Conservation (phyloP, 179 eudicot genomes). For the Silene vulgaris region DNA sequence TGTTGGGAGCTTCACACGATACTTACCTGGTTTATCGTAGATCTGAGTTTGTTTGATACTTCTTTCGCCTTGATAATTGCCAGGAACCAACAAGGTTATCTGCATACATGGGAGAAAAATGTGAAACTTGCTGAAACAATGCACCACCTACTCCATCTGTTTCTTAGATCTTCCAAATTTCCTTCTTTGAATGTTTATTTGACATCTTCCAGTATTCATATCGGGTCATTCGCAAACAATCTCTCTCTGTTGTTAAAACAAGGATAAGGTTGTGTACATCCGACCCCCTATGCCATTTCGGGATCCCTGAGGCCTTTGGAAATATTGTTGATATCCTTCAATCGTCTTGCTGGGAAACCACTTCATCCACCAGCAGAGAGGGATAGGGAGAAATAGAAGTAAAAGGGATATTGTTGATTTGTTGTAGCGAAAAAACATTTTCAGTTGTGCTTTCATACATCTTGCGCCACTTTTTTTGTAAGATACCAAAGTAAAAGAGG, state of each 20-base stretch:
- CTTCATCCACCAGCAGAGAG: background rate
- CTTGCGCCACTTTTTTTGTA: background rate
- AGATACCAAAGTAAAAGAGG: background rate
- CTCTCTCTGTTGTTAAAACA: background rate
- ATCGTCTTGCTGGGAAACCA: background rate
- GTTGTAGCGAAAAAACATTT: background rate
- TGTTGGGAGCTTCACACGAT: constrained; percentile 80
- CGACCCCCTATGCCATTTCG: background rate
- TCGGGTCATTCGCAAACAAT: background rate
- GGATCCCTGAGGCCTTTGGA: background rate
- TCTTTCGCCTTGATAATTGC: constrained; percentile 94
- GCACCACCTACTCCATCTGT: background rate
- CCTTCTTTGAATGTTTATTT: too few relatives aligned
- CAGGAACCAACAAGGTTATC: constrained; percentile 80
- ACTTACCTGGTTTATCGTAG: constrained; percentile 55
- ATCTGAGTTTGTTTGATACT: constrained; percentile 63
- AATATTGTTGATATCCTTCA: background rate
- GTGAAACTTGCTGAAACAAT: background rate
- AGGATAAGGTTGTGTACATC: too few relatives aligned
- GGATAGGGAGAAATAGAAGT: background rate
- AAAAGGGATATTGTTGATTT: background rate
- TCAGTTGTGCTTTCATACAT: background rate
- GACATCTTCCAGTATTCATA: background rate
- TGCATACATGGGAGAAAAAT: constrained; percentile 30
- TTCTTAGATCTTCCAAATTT: background rate